Conservation (phyloP, 1,139 yeast species). For the Lodderomyces margitis region DNA sequence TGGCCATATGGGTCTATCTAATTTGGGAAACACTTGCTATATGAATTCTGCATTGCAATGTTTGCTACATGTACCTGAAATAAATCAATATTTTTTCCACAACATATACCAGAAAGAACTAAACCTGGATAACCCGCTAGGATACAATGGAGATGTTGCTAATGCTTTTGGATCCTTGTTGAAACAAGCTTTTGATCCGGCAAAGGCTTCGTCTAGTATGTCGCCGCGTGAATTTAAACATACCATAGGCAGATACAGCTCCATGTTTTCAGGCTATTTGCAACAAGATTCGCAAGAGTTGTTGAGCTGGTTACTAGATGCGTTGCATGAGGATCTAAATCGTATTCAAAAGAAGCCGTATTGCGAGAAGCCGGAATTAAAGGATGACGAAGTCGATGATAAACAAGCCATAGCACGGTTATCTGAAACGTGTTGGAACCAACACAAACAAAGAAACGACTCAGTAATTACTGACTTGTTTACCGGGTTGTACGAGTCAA, state of each 20-base stretch:
- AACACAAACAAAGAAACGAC: slow-evolving; percentile 78
- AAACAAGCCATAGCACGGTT: slow-evolving; percentile 53
- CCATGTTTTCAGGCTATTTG: slow-evolving; percentile 81
- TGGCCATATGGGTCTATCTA: slow-evolving; percentile 61
- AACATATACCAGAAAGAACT: slow-evolving; percentile 65
- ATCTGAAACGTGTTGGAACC: slow-evolving; percentile 79
- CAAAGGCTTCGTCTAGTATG: slow-evolving; percentile 18
- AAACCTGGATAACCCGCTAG: slow-evolving; percentile 71
- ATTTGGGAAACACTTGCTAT: slow-evolving; percentile 92
- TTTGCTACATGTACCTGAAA: slow-evolving; percentile 80
- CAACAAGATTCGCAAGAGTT: slow-evolving; percentile 98
- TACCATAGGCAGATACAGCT: slow-evolving; percentile 75
- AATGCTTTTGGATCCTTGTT: slow-evolving; percentile 66
- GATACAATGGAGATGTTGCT: slow-evolving; percentile 81
- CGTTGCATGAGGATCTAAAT: slow-evolving; percentile 91
- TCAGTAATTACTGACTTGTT: slow-evolving; percentile 83
- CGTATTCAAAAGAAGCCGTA: slow-evolving; percentile 80
- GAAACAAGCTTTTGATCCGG: slow-evolving; percentile 50
- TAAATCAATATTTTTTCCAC: slow-evolving; percentile 69
- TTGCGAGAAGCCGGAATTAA: slow-evolving; percentile 81
- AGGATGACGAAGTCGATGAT: slow-evolving; percentile 59
- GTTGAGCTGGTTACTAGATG: slow-evolving; percentile 84
- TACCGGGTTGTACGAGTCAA: slow-evolving; percentile 87
- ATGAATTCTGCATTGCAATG: slow-evolving; percentile 98
- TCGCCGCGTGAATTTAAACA: slow-evolving; percentile 78